Percentiles rank a stretch among this genome's conserved stretches.
Conservation (phyloP, 371 early-diverging fungal genomes). For the Mycotypha africana region DNA sequence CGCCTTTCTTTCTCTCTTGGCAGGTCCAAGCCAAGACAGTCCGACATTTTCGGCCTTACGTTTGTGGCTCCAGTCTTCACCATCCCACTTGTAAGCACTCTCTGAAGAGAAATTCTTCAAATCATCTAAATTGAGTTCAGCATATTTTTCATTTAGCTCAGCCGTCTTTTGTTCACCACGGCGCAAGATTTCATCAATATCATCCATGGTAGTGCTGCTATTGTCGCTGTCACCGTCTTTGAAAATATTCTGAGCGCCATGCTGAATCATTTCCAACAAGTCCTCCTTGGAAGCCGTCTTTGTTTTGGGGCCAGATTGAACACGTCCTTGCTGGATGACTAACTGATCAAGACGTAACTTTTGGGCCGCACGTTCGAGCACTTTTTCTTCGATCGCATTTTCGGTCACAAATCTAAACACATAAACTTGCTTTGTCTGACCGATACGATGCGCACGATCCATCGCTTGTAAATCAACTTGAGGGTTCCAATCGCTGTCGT, state of each 20-base stretch:
- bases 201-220: slow-evolving; percentile 52
- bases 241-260: slow-evolving; percentile 92
- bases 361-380: slow-evolving; percentile 93
- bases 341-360: slow-evolving; percentile 97
- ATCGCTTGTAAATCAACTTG: slow-evolving; percentile 97
- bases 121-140: slow-evolving; percentile 86
- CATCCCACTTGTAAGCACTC: slow-evolving; percentile 92
- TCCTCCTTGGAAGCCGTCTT: slow-evolving; percentile 71
- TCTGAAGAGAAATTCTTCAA: slow-evolving; percentile 80
- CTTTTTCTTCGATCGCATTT: slow-evolving; percentile 97
- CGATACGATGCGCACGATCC: slow-evolving; percentile 94
- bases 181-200: slow-evolving; percentile 87
- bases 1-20: slow-evolving; percentile 84
- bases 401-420: slow-evolving; percentile 98
- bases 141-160: slow-evolving; percentile 84
- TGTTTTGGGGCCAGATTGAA: slow-evolving; percentile 16
- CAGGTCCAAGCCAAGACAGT: slow-evolving; percentile 78
- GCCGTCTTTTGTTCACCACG: slow-evolving; percentile 90
- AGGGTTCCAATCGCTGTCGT: slow-evolving; percentile 99
- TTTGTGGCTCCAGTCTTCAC: slow-evolving; percentile 85
- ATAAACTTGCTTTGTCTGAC: slow-evolving; percentile 98
- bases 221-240: slow-evolving; percentile 51
- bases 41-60: slow-evolving; percentile 47
- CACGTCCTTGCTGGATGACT: slow-evolving; percentile 94
- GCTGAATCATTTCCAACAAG: slow-evolving; percentile 92